A percentile compares a stretch with the other conserved stretches of the same genome.
Conservation (phyloP, 2,329 filamentous ascomycete species). For the Gyromitra esculenta region DNA sequence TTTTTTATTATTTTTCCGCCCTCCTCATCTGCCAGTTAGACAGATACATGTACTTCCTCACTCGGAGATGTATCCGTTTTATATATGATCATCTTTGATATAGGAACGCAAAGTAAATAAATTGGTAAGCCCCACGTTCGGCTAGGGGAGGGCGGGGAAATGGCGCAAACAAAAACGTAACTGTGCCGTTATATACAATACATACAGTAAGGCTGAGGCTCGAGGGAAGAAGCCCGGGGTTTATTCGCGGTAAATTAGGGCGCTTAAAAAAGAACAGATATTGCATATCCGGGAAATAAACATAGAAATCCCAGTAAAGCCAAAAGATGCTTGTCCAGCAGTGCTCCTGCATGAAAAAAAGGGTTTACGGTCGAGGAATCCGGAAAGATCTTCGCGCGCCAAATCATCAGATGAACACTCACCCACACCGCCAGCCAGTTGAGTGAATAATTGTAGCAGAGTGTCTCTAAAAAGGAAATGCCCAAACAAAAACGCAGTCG, state of each 20-base stretch:
- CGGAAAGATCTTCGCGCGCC: conserved; percentile 21
- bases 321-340: neutral
- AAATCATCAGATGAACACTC: conserved; percentile 31
- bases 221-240: neutral
- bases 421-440: neutral
- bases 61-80: conserved; percentile 28
- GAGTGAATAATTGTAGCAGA: neutral
- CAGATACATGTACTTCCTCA: conserved; percentile 13
- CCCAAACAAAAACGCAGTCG: conserved; percentile 15
- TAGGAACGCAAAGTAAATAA: conserved; percentile 9
- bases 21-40: neutral
- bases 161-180: conserved; percentile 37
- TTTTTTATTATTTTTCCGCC: too few species aligned
- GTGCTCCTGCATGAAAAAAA: conserved; percentile 8
- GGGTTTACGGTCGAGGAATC: neutral
- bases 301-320: neutral
- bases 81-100: conserved; percentile 21
- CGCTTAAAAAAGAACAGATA: conserved; percentile 3
- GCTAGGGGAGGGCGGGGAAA: conserved; percentile 26
- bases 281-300: conserved; percentile 11
- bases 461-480: conserved; percentile 11
- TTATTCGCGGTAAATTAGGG: conserved; percentile 2
- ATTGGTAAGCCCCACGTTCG: conserved; percentile 24
- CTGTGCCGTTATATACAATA: neutral
- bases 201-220: conserved; percentile 40